phyloP scores from a whole-genome alignment of 1,284 basidiomycete genomes.

The Ustilago crameri region DNA sequence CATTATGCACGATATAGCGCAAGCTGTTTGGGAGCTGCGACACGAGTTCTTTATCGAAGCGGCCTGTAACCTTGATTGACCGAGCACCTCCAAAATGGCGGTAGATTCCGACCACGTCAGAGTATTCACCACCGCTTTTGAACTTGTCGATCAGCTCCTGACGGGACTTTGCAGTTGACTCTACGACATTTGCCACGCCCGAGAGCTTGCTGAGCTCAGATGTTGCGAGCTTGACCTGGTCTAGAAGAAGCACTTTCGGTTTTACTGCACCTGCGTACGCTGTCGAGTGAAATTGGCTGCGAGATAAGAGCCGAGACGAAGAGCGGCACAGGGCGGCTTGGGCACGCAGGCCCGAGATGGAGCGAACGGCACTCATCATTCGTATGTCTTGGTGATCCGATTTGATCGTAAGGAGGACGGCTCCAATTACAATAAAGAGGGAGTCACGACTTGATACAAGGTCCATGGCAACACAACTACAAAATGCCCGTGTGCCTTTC shows the following conservation, averaged over 20 bases:
- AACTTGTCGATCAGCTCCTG: conserved; percentile 48
- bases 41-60: conserved; percentile 58
- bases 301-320: neutral
- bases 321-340: neutral
- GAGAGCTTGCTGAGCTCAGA: conserved; percentile 45
- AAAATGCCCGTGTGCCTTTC: too few species aligned
- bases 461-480: too few species aligned
- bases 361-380: neutral
- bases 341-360: neutral
- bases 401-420: too few species aligned
- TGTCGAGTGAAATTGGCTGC: conserved; percentile 15
- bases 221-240: conserved; percentile 55
- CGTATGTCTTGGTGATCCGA: conserved; percentile 5
- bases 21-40: conserved; percentile 42
- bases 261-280: conserved; percentile 7
- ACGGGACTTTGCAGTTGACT: conserved; percentile 32
- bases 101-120: conserved; percentile 80
- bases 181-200: conserved; percentile 37
- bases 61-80: conserved; percentile 54
- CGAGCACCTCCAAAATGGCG: conserved; percentile 73
- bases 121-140: conserved; percentile 71
- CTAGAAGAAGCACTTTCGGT: conserved; percentile 58
- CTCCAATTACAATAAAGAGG: too few species aligned
- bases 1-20: conserved; percentile 62
- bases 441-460: too few species aligned